Base-by-base conservation (phyloP, 805 yeast genomes). In the Candida stauntonica region DNA sequence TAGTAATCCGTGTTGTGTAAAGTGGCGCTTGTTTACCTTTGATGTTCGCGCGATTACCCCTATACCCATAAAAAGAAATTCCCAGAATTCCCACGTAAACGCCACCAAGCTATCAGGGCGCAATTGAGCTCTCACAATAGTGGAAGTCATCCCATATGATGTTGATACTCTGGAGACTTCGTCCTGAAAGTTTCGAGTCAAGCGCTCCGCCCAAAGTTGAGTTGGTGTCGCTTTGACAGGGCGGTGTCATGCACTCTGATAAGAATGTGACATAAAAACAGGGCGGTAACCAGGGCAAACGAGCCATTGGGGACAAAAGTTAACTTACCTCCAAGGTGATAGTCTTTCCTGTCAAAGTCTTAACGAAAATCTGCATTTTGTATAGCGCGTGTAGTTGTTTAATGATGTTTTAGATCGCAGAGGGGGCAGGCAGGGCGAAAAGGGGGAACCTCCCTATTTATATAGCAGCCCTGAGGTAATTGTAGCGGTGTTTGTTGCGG, bases 281-380 rank as follows among this genome's bases (percentile, higher is more conserved):
- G 23, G 19, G 15, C 28, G 28, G 28, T 13, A 9, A n/a, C n/a
- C 13, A 26, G 14, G 15, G 14, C 9, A 9, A 13, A 6, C 13
- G 28, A 13, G 28, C 15, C 13, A n/a, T 14, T 11, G 15, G 15
- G 11, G 15, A 6, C 6, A 21, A 21, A 7, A 26, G n/a, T 7
- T 7, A 26, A 68, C 59, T 35, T 46, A 54, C 70, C 50, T 82
- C 89, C 51, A 82, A 68, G 54, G 95, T 85, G 64, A 85, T 85
- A 51, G 95, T 85, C 79, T 85, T 85, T 63, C 95, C 95, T 26
- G 95, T 85, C 63, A 85, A 66, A 44, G 94, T 86, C 74, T 86
- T 85, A 60, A 86, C 95, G 64, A 86, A 86, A 63, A 86, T 85
- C 67, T 86, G 95, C 94, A 86, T 86, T 58, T 60, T 67, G 33